These are phyloP conservation scores for Musa itinerans DNA, from an alignment of 176 grass and related monocot genomes.

Conservation along the genomic window DNA sequence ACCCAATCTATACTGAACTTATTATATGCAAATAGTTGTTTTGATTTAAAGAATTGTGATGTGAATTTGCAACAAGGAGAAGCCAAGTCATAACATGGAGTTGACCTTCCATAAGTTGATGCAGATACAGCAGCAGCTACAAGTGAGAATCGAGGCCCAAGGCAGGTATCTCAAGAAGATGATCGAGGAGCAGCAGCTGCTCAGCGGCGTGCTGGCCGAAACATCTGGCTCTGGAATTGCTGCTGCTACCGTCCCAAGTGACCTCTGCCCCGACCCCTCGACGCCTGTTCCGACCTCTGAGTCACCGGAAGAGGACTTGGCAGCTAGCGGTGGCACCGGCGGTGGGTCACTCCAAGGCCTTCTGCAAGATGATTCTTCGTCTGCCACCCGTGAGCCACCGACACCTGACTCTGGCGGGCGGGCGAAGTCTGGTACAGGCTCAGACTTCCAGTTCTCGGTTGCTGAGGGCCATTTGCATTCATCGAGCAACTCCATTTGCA, in stretches of 20 bases:
- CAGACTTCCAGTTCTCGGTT: neutral
- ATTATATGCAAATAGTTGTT: too few species aligned
- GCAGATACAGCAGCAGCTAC: constrained; percentile 36
- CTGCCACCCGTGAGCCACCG: constrained; percentile 13
- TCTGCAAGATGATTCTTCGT: constrained; percentile 18
- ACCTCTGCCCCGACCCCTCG: constrained; percentile 16
- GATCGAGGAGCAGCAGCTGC: constrained; percentile 29
- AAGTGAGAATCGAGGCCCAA: constrained; percentile 41
- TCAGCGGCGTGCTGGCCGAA: constrained; percentile 21
- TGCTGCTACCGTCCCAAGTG: neutral
- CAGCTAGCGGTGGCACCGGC: neutral
- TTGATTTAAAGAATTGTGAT: too few species aligned
- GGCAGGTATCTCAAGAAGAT: constrained; percentile 39
- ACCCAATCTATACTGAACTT: too few species aligned
- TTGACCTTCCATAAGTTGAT: neutral
- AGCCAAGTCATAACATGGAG: neutral
- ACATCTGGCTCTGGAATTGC: neutral
- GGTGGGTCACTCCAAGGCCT: constrained; percentile 12
- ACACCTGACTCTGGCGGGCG: constrained; percentile 22
- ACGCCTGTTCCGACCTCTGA: constrained; percentile 28
- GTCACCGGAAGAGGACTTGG: constrained; percentile 8
- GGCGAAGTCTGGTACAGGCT: constrained; percentile 9
- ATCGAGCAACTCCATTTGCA: neutral
- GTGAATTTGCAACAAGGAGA: neutral
- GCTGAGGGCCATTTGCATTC: neutral